These are phyloP conservation scores for Amanita subjunquillea DNA, from an alignment of 768 basidiomycete species.

Conservation along the genomic window DNA sequence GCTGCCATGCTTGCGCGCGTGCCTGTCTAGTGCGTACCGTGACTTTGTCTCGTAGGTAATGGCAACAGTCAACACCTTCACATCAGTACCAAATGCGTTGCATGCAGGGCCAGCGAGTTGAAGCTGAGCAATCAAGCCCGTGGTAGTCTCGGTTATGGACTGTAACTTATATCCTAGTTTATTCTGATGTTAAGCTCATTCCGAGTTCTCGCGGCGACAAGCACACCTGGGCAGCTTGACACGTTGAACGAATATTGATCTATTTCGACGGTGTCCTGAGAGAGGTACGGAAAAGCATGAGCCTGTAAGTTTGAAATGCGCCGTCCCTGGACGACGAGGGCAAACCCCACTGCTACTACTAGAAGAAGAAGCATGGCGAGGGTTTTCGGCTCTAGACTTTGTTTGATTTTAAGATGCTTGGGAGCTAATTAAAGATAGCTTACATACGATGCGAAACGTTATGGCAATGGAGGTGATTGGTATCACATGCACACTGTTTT, in stretches of 20 bases:
- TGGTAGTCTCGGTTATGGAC: slow-evolving; percentile 28
- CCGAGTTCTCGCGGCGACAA: background rate
- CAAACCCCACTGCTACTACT: too few species aligned
- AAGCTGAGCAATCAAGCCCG: slow-evolving; percentile 46
- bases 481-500: too few species aligned
- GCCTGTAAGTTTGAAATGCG: background rate
- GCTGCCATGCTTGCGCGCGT: background rate
- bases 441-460: too few species aligned
- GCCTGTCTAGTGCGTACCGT: slow-evolving; percentile 21
- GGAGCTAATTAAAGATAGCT: too few species aligned
- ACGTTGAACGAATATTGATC: background rate
- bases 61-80: slow-evolving; percentile 47
- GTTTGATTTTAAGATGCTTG: too few species aligned
- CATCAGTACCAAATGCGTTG: slow-evolving; percentile 55
- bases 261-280: background rate
- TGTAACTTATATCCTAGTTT: slow-evolving; percentile 43
- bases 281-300: background rate
- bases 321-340: background rate
- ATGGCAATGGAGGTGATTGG: too few species aligned
- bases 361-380: background rate
- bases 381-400: background rate
- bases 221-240: slow-evolving; percentile 5
- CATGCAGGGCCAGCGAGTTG: slow-evolving; percentile 46
- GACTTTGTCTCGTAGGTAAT: slow-evolving; percentile 54
- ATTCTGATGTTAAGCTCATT: background rate